Conservation (phyloP, 208 protist genomes). For the Wallacemonas sp. region DNA sequence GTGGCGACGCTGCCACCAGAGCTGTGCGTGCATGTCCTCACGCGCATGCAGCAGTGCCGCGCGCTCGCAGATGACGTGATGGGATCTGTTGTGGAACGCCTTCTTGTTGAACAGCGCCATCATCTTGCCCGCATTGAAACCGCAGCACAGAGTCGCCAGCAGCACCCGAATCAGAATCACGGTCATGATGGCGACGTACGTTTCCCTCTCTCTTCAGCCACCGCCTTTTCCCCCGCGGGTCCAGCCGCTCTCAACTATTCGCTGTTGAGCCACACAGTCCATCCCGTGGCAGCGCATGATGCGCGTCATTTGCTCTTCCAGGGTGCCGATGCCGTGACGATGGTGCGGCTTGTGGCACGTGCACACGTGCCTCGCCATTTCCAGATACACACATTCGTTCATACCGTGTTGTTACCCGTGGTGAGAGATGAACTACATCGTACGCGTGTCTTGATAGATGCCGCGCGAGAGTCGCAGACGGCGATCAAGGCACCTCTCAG, state of each 20-base stretch:
- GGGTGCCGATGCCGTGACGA: conserved; percentile 32
- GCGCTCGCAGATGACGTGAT: conserved; percentile 76
- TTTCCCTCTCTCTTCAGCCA: conserved; percentile 2
- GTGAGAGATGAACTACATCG: conserved; percentile 32
- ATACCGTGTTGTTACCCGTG: conserved; percentile 63
- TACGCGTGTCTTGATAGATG: no score
- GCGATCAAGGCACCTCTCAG: no score
- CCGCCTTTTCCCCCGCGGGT: conserved; percentile 5
- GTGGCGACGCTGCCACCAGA: conserved; percentile 27
- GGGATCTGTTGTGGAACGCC: conserved; percentile 42
- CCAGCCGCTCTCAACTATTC: background rate
- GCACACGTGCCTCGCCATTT: conserved; percentile 51
- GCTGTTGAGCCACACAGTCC: background rate
- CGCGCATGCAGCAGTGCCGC: conserved; percentile 55
- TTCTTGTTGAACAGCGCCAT: conserved; percentile 18
- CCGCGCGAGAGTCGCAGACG: no score
- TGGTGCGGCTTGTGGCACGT: conserved; percentile 59
- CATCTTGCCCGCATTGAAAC: background rate
- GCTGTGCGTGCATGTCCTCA: conserved; percentile 37
- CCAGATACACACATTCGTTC: conserved; percentile 69
- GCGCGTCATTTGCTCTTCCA: conserved; percentile 28
- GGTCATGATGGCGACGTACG: no score
- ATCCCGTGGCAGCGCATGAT: background rate
- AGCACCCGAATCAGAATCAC: no score
- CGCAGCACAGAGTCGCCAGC: no score